Evolutionary conservation across 352 stramenopile genomes (phyloP).

Genomic region (Blastocystis sp.): DNA sequence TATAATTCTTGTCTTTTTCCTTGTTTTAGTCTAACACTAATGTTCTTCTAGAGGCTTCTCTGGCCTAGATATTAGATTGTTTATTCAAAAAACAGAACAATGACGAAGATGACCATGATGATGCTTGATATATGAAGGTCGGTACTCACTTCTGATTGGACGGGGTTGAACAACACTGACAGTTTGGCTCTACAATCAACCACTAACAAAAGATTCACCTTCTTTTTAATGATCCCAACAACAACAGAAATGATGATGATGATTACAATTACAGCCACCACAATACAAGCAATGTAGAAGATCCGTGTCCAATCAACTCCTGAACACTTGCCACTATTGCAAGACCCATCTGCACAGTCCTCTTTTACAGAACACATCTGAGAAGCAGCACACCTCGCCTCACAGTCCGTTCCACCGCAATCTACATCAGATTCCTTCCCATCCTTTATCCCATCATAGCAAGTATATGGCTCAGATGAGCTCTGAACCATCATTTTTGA

Average conservation of each 20-base stretch:
- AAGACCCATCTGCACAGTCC: slow-evolving; percentile 11
- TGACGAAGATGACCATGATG: slow-evolving; percentile 10
- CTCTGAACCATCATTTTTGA: neutral
- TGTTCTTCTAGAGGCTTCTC: too few relatives aligned
- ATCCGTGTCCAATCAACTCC: slow-evolving; percentile 30
- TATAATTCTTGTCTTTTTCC: too few relatives aligned
- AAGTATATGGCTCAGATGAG: neutral
- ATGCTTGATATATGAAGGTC: slow-evolving; percentile 1
- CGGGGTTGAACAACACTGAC: neutral
- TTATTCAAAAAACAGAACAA: neutral
- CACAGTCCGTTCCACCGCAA: neutral
- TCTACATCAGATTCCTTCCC: slow-evolving; percentile 18
- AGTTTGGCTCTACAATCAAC: neutral
- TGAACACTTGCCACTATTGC: slow-evolving; percentile 23
- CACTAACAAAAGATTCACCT: neutral
- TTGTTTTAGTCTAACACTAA: too few relatives aligned
- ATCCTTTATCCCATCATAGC: neutral
- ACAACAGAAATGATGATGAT: neutral
- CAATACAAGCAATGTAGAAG: slow-evolving; percentile 28
- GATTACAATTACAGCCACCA: slow-evolving; percentile 27
- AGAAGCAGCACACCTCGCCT: neutral
- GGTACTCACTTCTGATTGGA: neutral
- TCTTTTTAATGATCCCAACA: neutral
- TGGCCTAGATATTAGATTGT: too few relatives aligned
- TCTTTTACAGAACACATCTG: neutral